Evolutionary conservation across 2,329 filamentous ascomycete species (phyloP), one percentile per base, ranked within the genome.

Genomic region (Beauveria sp.): DNA sequence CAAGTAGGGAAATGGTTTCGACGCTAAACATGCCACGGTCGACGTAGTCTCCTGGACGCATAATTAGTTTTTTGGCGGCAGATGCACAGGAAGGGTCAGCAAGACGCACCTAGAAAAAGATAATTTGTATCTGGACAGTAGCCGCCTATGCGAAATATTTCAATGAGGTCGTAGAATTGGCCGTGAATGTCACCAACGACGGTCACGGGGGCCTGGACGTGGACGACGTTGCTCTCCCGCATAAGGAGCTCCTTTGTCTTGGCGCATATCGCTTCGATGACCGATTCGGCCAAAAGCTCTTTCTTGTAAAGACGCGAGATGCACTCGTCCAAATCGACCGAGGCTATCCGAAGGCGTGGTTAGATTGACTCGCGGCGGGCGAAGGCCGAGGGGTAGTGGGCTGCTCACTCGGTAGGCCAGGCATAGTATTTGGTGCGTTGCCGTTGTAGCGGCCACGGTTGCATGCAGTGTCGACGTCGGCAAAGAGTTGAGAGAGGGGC

Each of bases 201-300:
- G 18, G 95, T 99, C 63, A 99, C 91, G 2, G 95, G 95, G 38
- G 95, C 93, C 69, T 87, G 87, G 65, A 99, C 96, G 75, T 99
- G 95, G 64, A 99, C 95, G 65, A 99, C 95, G 77, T 99, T 99
- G 84, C 93, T 98, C 85, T 99, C 95, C 73, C 96, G 93, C 95
- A 99, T 99, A 68, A 99, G 84, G 69, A 99, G 83, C 80, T 99
- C 95, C 74, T 99, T 99, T 24, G 96, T 95, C 76, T 99, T 99
- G 75, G 95, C 93, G 80, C 95, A 99, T 86, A 99, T 93, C 71
- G 95, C 95, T 79, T 99, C 95, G 76, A 99, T 93, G 67, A 99
- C 93, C 48, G 93, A 96, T 77, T 99, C 95, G 70, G 95, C 93
- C 63, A 99, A 86, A 64, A 99, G 85, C 76, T 98, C 95, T 75